Evolutionary conservation across 139 green algal genomes (phyloP).

Genomic region (Dunaliella primolecta): DNA sequence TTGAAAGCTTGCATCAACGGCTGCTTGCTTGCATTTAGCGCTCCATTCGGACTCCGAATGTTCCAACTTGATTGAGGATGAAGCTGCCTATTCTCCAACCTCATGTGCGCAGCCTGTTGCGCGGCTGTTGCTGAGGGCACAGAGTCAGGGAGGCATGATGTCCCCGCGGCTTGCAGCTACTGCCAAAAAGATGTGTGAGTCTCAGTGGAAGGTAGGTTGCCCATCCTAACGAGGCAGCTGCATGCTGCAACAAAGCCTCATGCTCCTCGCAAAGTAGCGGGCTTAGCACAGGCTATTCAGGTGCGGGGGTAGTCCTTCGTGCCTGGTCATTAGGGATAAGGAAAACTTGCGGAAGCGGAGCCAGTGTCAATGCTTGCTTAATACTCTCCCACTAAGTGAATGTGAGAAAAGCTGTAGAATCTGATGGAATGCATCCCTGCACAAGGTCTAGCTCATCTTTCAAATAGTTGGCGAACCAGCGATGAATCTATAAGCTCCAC

Average conservation of each 20-base stretch:
- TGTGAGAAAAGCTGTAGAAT: no score
- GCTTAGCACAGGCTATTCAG: neutral
- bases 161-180: neutral
- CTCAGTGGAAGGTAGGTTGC: slow-evolving; percentile 49
- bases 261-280: neutral
- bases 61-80: neutral
- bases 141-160: neutral
- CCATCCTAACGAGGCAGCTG: neutral
- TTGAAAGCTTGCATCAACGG: no score
- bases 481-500: no score
- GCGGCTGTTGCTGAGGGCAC: neutral
- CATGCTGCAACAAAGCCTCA: neutral
- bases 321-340: neutral
- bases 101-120: neutral
- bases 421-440: no score
- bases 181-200: slow-evolving; percentile 43
- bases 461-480: no score
- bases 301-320: neutral
- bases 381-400: no score
- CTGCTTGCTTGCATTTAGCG: no score
- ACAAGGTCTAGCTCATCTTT: no score
- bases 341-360: neutral
- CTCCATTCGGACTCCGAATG: neutral
- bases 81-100: neutral
- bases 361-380: neutral